Conservation (phyloP, 352 stramenopile genomes). For the Plasmopara viticola region DNA sequence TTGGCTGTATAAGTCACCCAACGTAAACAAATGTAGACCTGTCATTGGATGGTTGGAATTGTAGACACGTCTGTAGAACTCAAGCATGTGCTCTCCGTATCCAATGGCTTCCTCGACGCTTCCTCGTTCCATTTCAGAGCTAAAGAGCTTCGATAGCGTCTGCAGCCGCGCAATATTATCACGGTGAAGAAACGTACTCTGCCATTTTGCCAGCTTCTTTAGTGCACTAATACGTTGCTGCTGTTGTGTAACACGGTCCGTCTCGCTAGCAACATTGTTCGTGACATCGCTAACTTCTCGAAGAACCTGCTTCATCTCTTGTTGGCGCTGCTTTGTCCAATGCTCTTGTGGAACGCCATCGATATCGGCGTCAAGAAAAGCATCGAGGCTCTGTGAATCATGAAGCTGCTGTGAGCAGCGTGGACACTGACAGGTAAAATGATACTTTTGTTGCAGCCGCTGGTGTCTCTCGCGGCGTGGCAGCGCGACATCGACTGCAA, state of each 20-base stretch:
- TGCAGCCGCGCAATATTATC: conserved; percentile 46
- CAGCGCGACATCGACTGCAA: conserved; percentile 52
- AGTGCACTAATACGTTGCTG: conserved; percentile 20
- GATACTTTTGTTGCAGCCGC: conserved; percentile 46
- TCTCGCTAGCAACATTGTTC: conserved; percentile 2
- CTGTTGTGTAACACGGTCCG: conserved; percentile 14
- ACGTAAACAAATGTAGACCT: conserved; percentile 57
- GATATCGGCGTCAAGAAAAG: conserved; percentile 43
- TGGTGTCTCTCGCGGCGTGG: conserved; percentile 39
- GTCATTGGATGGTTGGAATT: conserved; percentile 50
- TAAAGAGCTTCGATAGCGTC: conserved; percentile 47
- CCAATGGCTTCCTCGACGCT: conserved; percentile 23
- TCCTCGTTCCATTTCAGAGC: conserved; percentile 39
- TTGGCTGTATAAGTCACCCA: conserved; percentile 46
- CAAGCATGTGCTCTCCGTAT: conserved; percentile 42
- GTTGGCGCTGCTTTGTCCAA: conserved; percentile 26
- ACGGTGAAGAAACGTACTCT: conserved; percentile 27
- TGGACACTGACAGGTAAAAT: conserved; percentile 53
- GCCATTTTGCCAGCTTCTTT: conserved; percentile 18
- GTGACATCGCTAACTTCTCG: conserved; percentile 18
- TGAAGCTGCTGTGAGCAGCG: conserved; percentile 34
- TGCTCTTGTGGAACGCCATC: conserved; percentile 31
- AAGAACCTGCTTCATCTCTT: conserved; percentile 23
- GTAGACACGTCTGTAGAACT: conserved; percentile 60
- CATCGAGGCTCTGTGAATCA: conserved; percentile 27